Evolutionary conservation across 805 yeast species (phyloP), one percentile per base, ranked within the genome.

Genomic region (Yarrowia osloensis): DNA sequence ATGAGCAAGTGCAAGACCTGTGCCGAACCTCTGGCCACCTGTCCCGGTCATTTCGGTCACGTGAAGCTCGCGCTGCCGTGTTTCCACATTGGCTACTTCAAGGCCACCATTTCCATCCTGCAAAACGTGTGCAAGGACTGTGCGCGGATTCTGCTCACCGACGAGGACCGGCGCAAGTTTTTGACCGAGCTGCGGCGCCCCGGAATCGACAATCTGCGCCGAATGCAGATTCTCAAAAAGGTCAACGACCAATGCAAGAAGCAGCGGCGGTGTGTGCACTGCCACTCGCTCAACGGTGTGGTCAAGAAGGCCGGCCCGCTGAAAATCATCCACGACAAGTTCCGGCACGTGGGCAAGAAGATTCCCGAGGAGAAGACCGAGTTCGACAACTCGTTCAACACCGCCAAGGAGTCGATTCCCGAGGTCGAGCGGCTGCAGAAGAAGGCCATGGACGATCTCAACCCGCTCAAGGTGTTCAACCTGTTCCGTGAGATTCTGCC

Each of bases 21-120:
- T 79, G 91, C 86, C 72, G 98, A 98, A 2, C 86, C 87, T 71
- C 80, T 95, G 70, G 97, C 97, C 0, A 85, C 97, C 1, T 95
- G 99, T 77, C 98, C 94, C 79, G 99, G 99, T 68, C 99, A 95
- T 79, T 95, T 95, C 77, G 99, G 99, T 47, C 97, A 96, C 74
- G 85, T 95, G 70, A 86, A 91, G 73, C 82, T 95, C 65, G 97
- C 98, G 0, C 81, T 95, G 52, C 99, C 99, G 1, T 98, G 93
- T 15, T 95, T 94, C 80, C 99, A 95, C 75, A 95, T 95, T 55
- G 99, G 99, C 21, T 95, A 93, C 77, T 95, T 95, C 83, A 94
- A 94, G 76, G 88, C 93, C 49, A 89, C 91, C 24, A 89, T 95
- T 70, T 89, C 87, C 74, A 92, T 95, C 46, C 79, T 95, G 67